Evolutionary conservation across 2,329 filamentous ascomycete genomes (phyloP), one percentile per base, ranked within the genome.

Genomic region (Clonostachys byssicola): DNA sequence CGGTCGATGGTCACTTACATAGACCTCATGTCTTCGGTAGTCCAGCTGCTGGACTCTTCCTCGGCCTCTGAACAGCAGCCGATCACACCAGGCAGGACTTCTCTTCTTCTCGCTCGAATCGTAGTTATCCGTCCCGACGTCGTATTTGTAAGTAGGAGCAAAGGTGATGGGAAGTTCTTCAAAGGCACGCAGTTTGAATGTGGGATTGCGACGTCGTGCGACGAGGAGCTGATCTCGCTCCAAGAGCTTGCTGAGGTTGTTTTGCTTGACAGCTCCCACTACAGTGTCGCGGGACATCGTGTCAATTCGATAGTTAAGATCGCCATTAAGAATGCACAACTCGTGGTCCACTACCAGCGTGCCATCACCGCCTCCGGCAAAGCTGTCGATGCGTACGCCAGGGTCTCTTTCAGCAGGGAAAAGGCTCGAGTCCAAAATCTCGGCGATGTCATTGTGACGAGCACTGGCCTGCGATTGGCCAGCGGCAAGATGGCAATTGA

Each of bases 261-360:
- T 85, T 40, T 86, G 78, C 52, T 88, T 86, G 44, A 97, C 82
- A 2, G 90, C 91, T 50, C 85, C 86, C 47, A 97, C 87, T 4
- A 99, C 92, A 0, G 89, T 91, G 59, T 97, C 90, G 44, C 94
- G 88, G 16, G 90, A 90, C 82, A 97, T 96, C 20, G 92, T 91
- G 64, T 99, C 94, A 59, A 99, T 97, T 51, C 94, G 91, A 66
- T 99, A 99, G 68, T 99, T 99, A 44, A 99, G 77, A 63, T 99
- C 94, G 30, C 94, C 94, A 58, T 97, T 97, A 40, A 97, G 71
- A 43, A 99, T 83, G 64, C 92, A 96, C n/a, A 99, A 86, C 67
- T 99, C 94, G 61, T 99, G 94, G 60, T 99, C 94, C 49, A 97
- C 76, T 49, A 99, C 89, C 86, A 96, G 91, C 39, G 84, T 86